Evolutionary conservation across 2,329 filamentous ascomycete species (phyloP).

Genomic region (Colletotrichum truncatum): DNA sequence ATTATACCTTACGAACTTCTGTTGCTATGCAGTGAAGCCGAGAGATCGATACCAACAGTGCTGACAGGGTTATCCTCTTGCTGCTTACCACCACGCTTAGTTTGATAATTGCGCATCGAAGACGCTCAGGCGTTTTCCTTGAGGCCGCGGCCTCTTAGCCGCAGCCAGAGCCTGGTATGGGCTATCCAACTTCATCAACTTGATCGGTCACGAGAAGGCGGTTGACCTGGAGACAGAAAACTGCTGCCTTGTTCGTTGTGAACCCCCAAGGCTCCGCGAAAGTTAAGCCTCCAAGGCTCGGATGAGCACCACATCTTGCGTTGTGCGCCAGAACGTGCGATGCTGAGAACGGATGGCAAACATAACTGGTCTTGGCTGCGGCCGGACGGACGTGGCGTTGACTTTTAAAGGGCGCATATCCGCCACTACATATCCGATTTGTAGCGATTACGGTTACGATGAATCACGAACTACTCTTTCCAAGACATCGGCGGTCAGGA

Average conservation of each 20-base stretch:
- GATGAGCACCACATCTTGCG: neutral
- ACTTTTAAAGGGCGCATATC: neutral
- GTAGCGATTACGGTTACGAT: neutral
- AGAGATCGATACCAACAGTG: neutral
- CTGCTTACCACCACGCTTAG: too few relatives aligned
- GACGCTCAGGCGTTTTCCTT: neutral
- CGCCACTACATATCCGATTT: neutral
- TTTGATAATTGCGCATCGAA: neutral
- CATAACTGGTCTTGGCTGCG: neutral
- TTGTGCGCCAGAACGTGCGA: neutral
- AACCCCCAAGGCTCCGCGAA: neutral
- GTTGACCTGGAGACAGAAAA: neutral
- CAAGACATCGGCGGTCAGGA: neutral
- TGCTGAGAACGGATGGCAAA: neutral
- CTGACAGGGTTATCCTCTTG: conserved; percentile 6
- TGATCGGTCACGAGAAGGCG: neutral
- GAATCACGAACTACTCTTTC: neutral
- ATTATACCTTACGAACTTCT: neutral
- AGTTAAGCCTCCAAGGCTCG: neutral
- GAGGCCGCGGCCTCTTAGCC: neutral
- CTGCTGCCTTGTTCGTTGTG: neutral
- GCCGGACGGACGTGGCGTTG: neutral
- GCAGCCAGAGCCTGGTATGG: neutral
- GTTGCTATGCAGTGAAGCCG: neutral
- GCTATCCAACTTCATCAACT: neutral